phyloP scores from a whole-genome alignment of 2,329 filamentous ascomycete species.

The Neonectria punicea region DNA sequence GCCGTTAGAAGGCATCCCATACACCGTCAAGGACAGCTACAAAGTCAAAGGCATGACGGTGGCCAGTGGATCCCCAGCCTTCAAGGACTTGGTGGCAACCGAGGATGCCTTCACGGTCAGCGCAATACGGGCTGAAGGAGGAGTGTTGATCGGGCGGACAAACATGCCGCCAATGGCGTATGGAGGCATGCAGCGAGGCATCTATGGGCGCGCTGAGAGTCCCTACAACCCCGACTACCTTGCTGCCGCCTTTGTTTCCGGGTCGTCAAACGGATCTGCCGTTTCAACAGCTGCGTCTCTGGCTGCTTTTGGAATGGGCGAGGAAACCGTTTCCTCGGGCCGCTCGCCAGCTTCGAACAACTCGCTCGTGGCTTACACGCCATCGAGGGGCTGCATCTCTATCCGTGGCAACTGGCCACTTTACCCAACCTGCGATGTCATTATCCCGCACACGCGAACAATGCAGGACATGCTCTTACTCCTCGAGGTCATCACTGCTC shows the following conservation, averaged over 20 bases:
- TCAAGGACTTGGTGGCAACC: conserved; percentile 59
- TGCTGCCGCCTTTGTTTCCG: conserved; percentile 65
- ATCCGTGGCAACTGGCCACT: conserved; percentile 65
- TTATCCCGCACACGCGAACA: conserved; percentile 63
- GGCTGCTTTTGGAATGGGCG: conserved; percentile 63
- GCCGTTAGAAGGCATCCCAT: conserved; percentile 65
- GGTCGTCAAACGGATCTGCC: conserved; percentile 67
- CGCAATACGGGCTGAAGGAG: conserved; percentile 52
- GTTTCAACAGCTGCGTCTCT: conserved; percentile 61
- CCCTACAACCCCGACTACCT: conserved; percentile 66
- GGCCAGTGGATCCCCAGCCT: conserved; percentile 65
- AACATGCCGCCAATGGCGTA: conserved; percentile 69
- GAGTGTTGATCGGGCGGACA: conserved; percentile 57
- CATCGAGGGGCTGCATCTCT: conserved; percentile 62
- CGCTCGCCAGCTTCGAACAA: conserved; percentile 68
- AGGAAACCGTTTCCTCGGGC: conserved; percentile 67
- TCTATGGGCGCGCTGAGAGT: conserved; percentile 66
- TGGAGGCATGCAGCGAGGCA: conserved; percentile 66
- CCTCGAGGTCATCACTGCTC: conserved; percentile 57
- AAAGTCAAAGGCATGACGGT: conserved; percentile 64
- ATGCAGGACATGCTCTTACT: conserved; percentile 61
- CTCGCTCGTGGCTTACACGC: conserved; percentile 64
- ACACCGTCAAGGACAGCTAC: conserved; percentile 67
- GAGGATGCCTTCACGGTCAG: conserved; percentile 63
- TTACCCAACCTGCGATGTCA: conserved; percentile 65